Conservation (phyloP, 1,139 yeast genomes). For the Geotrichum australiense region DNA sequence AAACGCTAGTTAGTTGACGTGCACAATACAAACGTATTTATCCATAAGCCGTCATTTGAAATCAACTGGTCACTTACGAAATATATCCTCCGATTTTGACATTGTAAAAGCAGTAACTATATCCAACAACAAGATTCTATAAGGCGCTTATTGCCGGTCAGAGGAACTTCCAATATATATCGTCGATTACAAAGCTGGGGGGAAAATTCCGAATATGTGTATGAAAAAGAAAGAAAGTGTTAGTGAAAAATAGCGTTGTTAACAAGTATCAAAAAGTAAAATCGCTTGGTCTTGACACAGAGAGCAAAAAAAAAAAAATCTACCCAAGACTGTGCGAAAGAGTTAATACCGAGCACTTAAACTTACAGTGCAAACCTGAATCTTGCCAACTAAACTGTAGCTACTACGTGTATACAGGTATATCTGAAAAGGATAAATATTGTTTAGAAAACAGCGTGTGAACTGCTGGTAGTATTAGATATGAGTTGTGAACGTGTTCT, state of each 20-base stretch:
- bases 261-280: neutral
- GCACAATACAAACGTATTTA: neutral
- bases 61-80: slow-evolving; percentile 15
- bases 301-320: neutral
- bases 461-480: no score
- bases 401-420: no score
- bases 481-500: no score
- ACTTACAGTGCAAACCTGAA: no score
- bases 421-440: no score
- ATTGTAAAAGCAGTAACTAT: slow-evolving; percentile 5
- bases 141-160: no score
- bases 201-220: neutral
- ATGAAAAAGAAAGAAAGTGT: neutral
- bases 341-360: no score
- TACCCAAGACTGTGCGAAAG: no score
- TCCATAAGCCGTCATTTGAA: no score
- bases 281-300: neutral
- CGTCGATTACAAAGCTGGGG: neutral
- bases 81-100: slow-evolving; percentile 20
- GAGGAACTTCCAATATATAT: no score
- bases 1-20: neutral
- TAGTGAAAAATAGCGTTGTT: neutral
- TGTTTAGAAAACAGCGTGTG: no score
- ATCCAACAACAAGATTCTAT: neutral
- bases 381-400: no score